phyloP scores from a whole-genome alignment of 2,329 filamentous ascomycete genomes.

The Pleoardoris graminearum region DNA sequence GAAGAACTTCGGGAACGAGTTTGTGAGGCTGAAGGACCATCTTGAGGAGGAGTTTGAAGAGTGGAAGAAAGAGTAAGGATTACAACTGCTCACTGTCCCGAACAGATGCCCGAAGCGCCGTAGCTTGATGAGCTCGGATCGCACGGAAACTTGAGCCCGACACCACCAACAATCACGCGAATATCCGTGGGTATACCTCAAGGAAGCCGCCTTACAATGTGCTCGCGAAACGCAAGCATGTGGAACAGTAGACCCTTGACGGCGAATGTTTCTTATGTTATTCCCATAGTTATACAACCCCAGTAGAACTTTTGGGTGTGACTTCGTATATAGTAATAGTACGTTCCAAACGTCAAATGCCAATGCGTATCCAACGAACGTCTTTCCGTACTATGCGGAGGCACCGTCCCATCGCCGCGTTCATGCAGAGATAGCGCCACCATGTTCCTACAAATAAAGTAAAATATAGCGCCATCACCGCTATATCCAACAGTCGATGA shows the following conservation, averaged over 20 bases:
- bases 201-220: too few relatives aligned
- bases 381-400: neutral
- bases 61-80: constrained; percentile 61
- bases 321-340: constrained; percentile 12
- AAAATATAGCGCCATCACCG: neutral
- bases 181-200: too few relatives aligned
- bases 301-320: constrained; percentile 17
- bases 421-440: neutral
- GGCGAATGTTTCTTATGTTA: constrained; percentile 1
- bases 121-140: too few relatives aligned
- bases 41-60: constrained; percentile 71
- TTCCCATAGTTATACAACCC: constrained; percentile 24
- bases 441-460: neutral
- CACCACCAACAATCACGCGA: too few relatives aligned
- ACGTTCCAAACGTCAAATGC: constrained; percentile 7
- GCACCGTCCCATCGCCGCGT: neutral
- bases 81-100: too few relatives aligned
- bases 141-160: too few relatives aligned
- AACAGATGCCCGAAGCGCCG: too few relatives aligned
- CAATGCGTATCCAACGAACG: neutral
- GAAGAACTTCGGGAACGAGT: constrained; percentile 71
- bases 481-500: neutral
- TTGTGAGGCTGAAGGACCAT: constrained; percentile 75
- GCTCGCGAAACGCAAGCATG: neutral
- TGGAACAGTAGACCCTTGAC: neutral